Evolutionary conservation across 176 grass and related monocot genomes (phyloP).

Genomic region (Chloris gayana): DNA sequence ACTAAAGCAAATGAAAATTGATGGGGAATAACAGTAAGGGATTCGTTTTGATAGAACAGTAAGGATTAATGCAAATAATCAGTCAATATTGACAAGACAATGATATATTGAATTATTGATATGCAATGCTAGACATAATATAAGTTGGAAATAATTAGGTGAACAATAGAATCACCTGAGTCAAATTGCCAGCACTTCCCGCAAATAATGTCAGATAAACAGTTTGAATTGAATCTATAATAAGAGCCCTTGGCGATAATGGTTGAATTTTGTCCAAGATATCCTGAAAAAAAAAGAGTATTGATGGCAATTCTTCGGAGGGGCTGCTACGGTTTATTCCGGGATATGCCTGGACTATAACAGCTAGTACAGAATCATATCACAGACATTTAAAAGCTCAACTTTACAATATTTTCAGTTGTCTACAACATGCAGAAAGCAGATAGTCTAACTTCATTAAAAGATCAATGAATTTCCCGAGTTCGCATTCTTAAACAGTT

Average conservation of each 20-base stretch:
- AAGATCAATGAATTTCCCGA: neutral
- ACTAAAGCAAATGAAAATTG: neutral
- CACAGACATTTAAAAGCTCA: neutral
- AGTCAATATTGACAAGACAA: constrained; percentile 16
- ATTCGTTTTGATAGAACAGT: no score
- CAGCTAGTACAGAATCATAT: constrained; percentile 4
- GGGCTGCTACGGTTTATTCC: constrained; percentile 12
- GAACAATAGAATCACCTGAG: constrained; percentile 58
- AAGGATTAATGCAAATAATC: neutral
- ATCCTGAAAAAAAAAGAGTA: constrained; percentile 65
- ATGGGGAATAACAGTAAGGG: neutral
- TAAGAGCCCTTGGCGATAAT: constrained; percentile 70
- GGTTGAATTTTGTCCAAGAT: constrained; percentile 85
- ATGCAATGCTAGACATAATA: neutral
- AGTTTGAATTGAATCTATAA: constrained; percentile 97
- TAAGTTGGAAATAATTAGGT: constrained; percentile 25
- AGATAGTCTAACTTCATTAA: neutral
- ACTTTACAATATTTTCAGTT: neutral
- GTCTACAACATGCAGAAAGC: neutral
- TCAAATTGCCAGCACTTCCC: constrained; percentile 87
- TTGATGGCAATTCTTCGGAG: constrained; percentile 13
- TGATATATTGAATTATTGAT: neutral
- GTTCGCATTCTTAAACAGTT: constrained; percentile 1
- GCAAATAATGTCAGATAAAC: constrained; percentile 85
- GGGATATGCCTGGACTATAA: constrained; percentile 20